phyloP scores from a whole-genome alignment of 108 stramenopile genomes.

The Cyclostephanos tholiformis region DNA sequence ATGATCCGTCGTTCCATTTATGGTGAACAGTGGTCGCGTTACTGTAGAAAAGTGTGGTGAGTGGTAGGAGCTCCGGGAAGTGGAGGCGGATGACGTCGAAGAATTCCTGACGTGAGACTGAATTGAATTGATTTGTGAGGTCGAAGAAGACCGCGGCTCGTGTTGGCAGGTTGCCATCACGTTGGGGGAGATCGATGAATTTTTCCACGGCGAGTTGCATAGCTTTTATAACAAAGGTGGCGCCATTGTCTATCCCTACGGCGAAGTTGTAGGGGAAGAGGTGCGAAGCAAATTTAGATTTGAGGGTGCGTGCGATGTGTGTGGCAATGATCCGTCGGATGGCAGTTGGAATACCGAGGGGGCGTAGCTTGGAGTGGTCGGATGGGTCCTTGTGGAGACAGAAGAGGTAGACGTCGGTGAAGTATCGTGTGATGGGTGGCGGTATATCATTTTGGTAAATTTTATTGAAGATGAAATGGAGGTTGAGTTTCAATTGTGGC shows the following conservation, averaged over 20 bases:
- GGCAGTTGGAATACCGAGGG: conserved; percentile 28
- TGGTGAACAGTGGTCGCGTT: not conserved
- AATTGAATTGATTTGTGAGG: too few species aligned
- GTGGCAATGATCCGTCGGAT: conserved; percentile 26
- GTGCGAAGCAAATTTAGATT: conserved; percentile 1
- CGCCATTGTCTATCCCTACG: too few species aligned
- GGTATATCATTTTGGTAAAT: conserved; percentile 9
- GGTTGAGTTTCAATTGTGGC: not conserved
- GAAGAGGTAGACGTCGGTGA: conserved; percentile 33
- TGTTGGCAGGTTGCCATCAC: too few species aligned
- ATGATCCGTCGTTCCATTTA: not conserved
- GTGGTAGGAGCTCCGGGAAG: not conserved
- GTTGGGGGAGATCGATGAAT: too few species aligned
- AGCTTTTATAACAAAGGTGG: too few species aligned
- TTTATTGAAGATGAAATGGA: conserved; percentile 6
- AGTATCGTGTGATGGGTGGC: not conserved
- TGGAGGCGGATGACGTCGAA: too few species aligned
- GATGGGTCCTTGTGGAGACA: conserved; percentile 36
- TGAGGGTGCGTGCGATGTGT: conserved; percentile 4
- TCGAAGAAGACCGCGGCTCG: too few species aligned
- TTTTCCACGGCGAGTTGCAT: too few species aligned
- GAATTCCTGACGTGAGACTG: too few species aligned
- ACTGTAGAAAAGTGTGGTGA: not conserved
- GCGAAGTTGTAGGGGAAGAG: too few species aligned
- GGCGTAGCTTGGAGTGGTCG: conserved; percentile 32